phyloP scores from a whole-genome alignment of 106 monocot species.

The Xerophyta viscosa region DNA sequence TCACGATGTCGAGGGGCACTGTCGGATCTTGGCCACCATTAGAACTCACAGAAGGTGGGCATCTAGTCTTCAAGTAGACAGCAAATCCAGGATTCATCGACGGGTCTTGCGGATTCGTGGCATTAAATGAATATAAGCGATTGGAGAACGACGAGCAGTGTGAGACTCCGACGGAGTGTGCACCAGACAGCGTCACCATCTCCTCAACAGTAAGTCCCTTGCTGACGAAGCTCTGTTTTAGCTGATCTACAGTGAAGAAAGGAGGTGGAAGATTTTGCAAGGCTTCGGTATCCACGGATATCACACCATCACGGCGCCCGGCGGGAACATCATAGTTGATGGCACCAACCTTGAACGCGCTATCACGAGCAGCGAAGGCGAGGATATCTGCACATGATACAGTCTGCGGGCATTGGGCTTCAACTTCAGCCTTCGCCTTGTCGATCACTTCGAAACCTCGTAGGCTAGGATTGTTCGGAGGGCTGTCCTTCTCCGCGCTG shows the following conservation, averaged over 20 bases:
- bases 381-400: conserved; percentile 22
- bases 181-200: conserved; percentile 43
- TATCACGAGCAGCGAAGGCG: conserved; percentile 19
- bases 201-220: conserved; percentile 28
- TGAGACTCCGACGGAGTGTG: conserved; percentile 33
- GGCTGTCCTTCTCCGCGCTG: conserved; percentile 8
- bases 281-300: conserved; percentile 8
- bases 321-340: conserved; percentile 14
- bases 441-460: conserved; percentile 24
- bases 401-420: conserved; percentile 12
- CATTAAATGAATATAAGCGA: conserved; percentile 5
- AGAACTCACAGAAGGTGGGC: too few species aligned
- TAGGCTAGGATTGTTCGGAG: conserved; percentile 5
- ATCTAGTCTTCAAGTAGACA: conserved; percentile 5
- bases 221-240: conserved; percentile 9
- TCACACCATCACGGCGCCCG: conserved; percentile 17
- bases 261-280: conserved; percentile 25
- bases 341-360: not conserved
- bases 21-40: too few species aligned
- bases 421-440: conserved; percentile 18
- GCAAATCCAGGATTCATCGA: conserved; percentile 12
- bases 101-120: conserved; percentile 4
- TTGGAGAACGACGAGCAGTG: conserved; percentile 34
- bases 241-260: conserved; percentile 9
- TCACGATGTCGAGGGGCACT: conserved; percentile 17